phyloP scores from a whole-genome alignment of 805 yeast species.

The Komagataella populi region DNA sequence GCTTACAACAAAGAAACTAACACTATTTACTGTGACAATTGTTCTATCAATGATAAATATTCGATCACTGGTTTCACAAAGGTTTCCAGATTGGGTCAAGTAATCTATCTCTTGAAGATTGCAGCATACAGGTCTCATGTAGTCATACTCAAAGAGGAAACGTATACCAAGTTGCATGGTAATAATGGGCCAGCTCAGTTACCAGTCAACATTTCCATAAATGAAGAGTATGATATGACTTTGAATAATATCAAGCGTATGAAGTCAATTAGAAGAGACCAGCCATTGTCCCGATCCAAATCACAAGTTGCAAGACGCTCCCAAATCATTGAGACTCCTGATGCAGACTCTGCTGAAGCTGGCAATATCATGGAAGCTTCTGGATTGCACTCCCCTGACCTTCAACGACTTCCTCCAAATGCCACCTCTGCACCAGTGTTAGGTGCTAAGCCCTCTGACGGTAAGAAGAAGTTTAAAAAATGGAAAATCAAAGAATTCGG shows the following conservation, averaged over 20 bases:
- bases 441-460: constrained; percentile 11
- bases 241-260: constrained; percentile 65
- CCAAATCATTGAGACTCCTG: constrained; percentile 49
- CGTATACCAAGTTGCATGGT: neutral
- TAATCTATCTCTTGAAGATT: constrained; percentile 64
- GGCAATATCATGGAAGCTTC: constrained; percentile 2
- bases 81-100: constrained; percentile 63
- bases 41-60: constrained; percentile 38
- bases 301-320: constrained; percentile 57
- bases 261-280: constrained; percentile 59
- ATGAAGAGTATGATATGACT: constrained; percentile 38
- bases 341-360: constrained; percentile 23
- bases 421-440: constrained; percentile 10
- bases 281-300: constrained; percentile 35
- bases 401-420: neutral
- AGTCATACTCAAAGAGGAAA: constrained; percentile 32
- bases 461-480: constrained; percentile 14
- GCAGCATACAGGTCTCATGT: constrained; percentile 66
- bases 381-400: neutral
- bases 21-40: constrained; percentile 43
- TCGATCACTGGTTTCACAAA: constrained; percentile 39
- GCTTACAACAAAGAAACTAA: constrained; percentile 25
- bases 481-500: constrained; percentile 13
- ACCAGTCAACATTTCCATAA: neutral
- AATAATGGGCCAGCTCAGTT: neutral